Evolutionary conservation across 2,329 filamentous ascomycete species (phyloP).

Genomic region (Rutstroemia sp.): DNA sequence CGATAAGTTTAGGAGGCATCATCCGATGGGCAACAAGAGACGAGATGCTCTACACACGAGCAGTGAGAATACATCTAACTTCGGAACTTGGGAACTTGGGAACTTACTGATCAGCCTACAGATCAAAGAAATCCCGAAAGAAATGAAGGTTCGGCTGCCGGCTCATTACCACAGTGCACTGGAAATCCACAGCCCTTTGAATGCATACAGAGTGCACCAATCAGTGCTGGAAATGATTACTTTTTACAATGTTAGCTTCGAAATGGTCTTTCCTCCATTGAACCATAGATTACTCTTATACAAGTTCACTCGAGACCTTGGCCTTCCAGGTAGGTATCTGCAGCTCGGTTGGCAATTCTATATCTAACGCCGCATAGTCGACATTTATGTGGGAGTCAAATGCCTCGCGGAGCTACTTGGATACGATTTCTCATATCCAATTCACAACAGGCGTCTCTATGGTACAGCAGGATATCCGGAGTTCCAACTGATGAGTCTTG

Average conservation of each 20-base stretch:
- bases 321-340: conserved; percentile 57
- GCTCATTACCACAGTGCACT: conserved; percentile 51
- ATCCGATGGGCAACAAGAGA: conserved; percentile 58
- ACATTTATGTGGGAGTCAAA: conserved; percentile 53
- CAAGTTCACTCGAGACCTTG: conserved; percentile 62
- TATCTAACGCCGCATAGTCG: conserved; percentile 40
- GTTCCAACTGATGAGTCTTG: conserved; percentile 58
- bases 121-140: conserved; percentile 51
- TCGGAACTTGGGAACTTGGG: background rate
- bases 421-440: conserved; percentile 51
- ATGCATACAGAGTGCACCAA: conserved; percentile 54
- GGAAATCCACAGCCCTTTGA: conserved; percentile 41
- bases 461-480: conserved; percentile 62
- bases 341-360: background rate
- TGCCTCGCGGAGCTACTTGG: conserved; percentile 37
- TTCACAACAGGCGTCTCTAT: conserved; percentile 34
- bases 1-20: conserved; percentile 68
- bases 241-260: conserved; percentile 60
- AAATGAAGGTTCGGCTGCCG: conserved; percentile 60
- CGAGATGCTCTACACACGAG: conserved; percentile 64
- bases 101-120: conserved; percentile 22
- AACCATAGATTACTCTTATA: conserved; percentile 64
- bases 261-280: conserved; percentile 63
- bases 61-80: conserved; percentile 38
- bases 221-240: conserved; percentile 53